These are phyloP conservation scores for Amoebophrya sp. DNA, from an alignment of 169 alveolate genomes.

Conservation along the genomic window DNA sequence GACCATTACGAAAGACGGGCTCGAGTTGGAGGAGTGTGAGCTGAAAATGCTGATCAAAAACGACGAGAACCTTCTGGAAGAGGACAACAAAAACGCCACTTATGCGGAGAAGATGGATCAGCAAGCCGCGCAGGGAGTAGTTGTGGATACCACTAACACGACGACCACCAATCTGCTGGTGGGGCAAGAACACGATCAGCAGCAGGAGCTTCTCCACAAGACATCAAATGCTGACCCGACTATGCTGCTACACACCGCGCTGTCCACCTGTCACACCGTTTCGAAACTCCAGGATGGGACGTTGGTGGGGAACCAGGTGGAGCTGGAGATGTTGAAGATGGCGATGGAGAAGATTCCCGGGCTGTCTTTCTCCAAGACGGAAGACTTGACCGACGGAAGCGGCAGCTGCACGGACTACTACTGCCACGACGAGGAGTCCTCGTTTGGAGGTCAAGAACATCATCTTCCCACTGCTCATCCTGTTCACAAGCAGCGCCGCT, in stretches of 20 bases:
- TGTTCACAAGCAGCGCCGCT: not conserved
- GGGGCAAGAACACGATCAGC: not conserved
- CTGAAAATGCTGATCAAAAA: too few species aligned
- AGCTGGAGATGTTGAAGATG: conserved; percentile 34
- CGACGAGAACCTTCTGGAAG: too few species aligned
- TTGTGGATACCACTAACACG: not conserved
- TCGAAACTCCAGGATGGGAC: not conserved
- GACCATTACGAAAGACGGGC: conserved; percentile 75
- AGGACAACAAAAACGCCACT: too few species aligned
- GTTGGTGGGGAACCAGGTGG: conserved; percentile 39
- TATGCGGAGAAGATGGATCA: too few species aligned
- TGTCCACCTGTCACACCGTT: conserved; percentile 33
- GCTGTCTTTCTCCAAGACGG: not conserved
- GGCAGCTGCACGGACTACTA: not conserved
- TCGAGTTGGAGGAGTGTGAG: conserved; percentile 38
- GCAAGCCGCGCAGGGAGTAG: too few species aligned
- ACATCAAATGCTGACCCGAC: conserved; percentile 22
- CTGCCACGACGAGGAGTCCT: too few species aligned
- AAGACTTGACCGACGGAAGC: not conserved
- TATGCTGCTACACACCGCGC: conserved; percentile 29
- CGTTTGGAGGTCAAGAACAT: too few species aligned
- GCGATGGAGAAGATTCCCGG: not conserved
- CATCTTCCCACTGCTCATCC: too few species aligned
- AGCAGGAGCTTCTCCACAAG: too few species aligned
- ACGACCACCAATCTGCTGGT: not conserved